Evolutionary conservation across 225 moss, liverwort and hornwort species (phyloP).

Genomic region (Bryoerythrophyllum caledonicum): DNA sequence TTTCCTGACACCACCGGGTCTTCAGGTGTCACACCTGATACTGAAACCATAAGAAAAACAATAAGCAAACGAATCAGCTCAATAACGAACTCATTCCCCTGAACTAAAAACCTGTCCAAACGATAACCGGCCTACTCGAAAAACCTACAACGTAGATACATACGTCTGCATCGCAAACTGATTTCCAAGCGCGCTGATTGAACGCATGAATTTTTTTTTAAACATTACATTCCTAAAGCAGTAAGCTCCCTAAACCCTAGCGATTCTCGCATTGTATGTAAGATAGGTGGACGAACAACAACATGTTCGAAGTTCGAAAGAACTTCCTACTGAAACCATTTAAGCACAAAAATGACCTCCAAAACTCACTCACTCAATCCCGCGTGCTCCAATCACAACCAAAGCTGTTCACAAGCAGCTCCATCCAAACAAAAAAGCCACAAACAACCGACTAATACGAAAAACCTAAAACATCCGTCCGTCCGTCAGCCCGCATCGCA

Average conservation of each 20-base stretch:
- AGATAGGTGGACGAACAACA: background rate
- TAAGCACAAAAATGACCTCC: background rate
- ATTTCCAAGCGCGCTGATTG: slow-evolving; percentile 8
- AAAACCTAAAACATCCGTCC: background rate
- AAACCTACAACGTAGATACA: background rate
- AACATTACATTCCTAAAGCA: background rate
- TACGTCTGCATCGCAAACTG: background rate
- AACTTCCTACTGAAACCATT: background rate
- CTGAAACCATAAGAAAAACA: slow-evolving; percentile 36
- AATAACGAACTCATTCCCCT: background rate
- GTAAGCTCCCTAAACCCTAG: slow-evolving; percentile 31
- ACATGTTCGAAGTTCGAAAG: background rate
- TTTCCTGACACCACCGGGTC: slow-evolving; percentile 91
- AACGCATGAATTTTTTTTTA: background rate
- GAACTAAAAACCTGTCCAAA: background rate
- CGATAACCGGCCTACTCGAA: background rate
- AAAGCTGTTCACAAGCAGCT: too few relatives aligned
- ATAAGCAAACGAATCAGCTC: slow-evolving; percentile 19
- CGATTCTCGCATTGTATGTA: slow-evolving; percentile 7
- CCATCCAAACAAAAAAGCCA: background rate
- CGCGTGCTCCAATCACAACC: too few relatives aligned
- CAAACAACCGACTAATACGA: background rate
- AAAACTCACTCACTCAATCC: too few relatives aligned
- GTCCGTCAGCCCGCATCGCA: background rate
- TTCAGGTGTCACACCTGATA: slow-evolving; percentile 95